Base-by-base conservation (phyloP, 1,284 basidiomycete genomes). In the Naganishia sp. region DNA sequence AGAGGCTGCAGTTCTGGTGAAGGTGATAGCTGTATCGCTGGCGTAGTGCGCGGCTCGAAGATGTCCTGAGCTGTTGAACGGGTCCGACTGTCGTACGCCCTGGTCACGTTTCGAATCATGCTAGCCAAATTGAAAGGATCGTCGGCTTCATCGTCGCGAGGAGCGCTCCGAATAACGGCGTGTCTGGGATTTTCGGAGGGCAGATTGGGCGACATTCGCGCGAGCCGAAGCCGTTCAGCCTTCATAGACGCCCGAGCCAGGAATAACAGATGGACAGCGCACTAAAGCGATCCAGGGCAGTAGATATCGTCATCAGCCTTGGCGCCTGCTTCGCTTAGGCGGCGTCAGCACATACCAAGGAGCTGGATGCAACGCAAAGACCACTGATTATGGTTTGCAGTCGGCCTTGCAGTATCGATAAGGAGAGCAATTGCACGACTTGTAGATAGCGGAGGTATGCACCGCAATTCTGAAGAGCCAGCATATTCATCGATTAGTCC, bases 21-120 rank as follows among this genome's bases (percentile, higher is more conserved):
- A 3, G 61, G 61, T 28, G 61, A 64, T 15, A 55, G 61, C 42
- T 54, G 61, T 28, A 64, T 55, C n/a, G 44, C 44, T 13, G 52
- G 52, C n/a, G 52, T 36, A 10, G 31, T 43, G 21, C 53, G 61
- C 7, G 52, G 50, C 31, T 45, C 28, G 44, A 36, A 23, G 9
- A 48, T 18, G 33, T 64, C 61, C n/a, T 44, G 52, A 9, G 45
- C 18, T 13, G 28, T 6, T 6, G 48, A 10, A 11, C 48, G 33
- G 9, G 36, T 52, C 28, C 42, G 42, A 3, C 5, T 28, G 16
- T 28, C 36, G 42, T 61, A 10, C 16, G 59, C 16, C 15, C 36
- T 15, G 5, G 59, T 28, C 45, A 61, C 48, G n/a, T 50, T 61
- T 16, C 54, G 21, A 10, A 55, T 55, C 28, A 64, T 36, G 28